phyloP scores from a whole-genome alignment of 768 basidiomycete species.

The Amanita thiersii region DNA sequence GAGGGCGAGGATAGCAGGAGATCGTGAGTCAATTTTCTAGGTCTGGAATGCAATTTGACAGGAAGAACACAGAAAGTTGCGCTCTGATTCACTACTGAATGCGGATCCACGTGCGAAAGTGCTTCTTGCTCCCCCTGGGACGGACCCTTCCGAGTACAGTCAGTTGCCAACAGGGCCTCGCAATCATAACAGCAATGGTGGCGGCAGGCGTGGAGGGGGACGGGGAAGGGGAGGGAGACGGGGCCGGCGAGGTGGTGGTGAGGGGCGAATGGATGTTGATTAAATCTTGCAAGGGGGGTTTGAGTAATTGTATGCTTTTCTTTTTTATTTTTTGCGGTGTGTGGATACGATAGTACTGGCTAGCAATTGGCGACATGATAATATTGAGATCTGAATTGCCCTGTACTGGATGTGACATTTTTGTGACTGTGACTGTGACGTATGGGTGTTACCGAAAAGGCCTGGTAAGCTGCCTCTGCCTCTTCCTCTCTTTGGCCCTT shows the following conservation, averaged over 20 bases:
- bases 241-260: slow-evolving; percentile 26
- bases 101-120: slow-evolving; percentile 60
- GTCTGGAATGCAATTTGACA: not conserved
- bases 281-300: too few relatives aligned
- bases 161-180: slow-evolving; percentile 25
- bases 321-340: slow-evolving; percentile 11
- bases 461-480: slow-evolving; percentile 13
- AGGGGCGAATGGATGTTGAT: slow-evolving; percentile 47
- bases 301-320: too few relatives aligned
- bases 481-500: slow-evolving; percentile 17
- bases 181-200: slow-evolving; percentile 26
- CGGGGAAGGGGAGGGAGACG: slow-evolving; percentile 28
- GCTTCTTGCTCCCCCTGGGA: slow-evolving; percentile 60
- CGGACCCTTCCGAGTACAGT: slow-evolving; percentile 44
- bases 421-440: not conserved
- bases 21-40: slow-evolving; percentile 42
- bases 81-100: slow-evolving; percentile 68
- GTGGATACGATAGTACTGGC: not conserved
- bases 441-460: too few relatives aligned
- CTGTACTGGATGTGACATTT: not conserved
- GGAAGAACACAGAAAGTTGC: slow-evolving; percentile 57
- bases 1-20: slow-evolving; percentile 31
- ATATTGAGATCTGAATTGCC: not conserved
- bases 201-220: slow-evolving; percentile 30
- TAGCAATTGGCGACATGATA: not conserved